Base-by-base conservation (phyloP, 306 rosid species). In the Cicer cuneatum region DNA sequence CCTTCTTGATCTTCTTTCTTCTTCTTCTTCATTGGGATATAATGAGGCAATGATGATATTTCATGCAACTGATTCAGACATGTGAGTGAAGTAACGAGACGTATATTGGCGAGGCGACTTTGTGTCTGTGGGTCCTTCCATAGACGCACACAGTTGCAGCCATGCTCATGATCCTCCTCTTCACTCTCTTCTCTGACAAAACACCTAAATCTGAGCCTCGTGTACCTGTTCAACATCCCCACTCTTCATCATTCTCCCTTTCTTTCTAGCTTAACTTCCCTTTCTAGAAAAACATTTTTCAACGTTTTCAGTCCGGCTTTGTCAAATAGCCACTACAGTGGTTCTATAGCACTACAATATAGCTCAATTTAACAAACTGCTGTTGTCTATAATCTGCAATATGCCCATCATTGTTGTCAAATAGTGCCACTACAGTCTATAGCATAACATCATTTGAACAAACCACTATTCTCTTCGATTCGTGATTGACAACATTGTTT, bases 171-270 rank as follows among this genome's bases (percentile, higher is more conserved):
- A 41, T 33, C 66, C 51, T 41, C 51, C 70, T 60, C 66, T 15
- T 64, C 70, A 16, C 14, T 41, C 47, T 61, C 49, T 41, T 64
- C 33, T 41, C 9, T 64, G 49, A 43, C 52, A 41, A 41, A 64
- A 64, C 14, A 64, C 52, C 10, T 64, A 40, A 8, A 64, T 64
- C 70, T 64, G 70, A 64, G 70, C 52, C 70, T 64, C 33, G 66
- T 13, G 4, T 12, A 19, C 69, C 6, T 40, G 35, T 16, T 41
- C 51, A 59, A 35, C 18, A 33, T 18, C 65, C 65, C 3, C 33
- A 16, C n/a, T 54, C 38, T 21, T 21, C 60, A 21, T 56, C 38
- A 9, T 21, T 56, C n/a, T 5, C 62, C 59, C 62, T 19, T 24
- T 21, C 14, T 56, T 56, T 11, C 8, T 19, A 19, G 14, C 38